Evolutionary conservation across 208 protist species (phyloP).

Genomic region (Leishmania amazonensis): DNA sequence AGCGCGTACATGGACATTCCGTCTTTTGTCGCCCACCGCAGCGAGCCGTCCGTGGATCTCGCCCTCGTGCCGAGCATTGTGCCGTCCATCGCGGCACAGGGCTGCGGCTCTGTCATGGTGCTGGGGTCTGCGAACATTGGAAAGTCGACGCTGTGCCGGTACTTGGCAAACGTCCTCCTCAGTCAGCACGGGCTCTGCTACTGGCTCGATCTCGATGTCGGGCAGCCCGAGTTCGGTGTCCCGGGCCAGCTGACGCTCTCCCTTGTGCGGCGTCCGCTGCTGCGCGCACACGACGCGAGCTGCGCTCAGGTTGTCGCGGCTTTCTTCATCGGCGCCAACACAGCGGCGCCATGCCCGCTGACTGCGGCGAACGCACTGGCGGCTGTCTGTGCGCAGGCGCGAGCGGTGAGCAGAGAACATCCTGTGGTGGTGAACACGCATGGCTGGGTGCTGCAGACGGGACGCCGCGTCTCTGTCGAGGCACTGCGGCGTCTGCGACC

Average conservation of each 20-base stretch:
- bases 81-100: conserved; percentile 36
- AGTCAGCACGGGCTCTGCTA: conserved; percentile 76
- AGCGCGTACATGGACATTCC: conserved; percentile 71
- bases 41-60: conserved; percentile 37
- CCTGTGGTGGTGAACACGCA: conserved; percentile 92
- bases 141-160: conserved; percentile 87
- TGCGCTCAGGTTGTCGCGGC: conserved; percentile 42
- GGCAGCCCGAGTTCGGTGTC: conserved; percentile 87
- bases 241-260: conserved; percentile 73
- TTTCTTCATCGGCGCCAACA: conserved; percentile 60
- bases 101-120: conserved; percentile 61
- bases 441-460: conserved; percentile 88
- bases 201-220: conserved; percentile 88
- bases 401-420: conserved; percentile 31
- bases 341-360: conserved; percentile 46
- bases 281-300: conserved; percentile 43
- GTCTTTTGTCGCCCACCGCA: conserved; percentile 57
- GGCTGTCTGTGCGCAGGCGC: conserved; percentile 42
- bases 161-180: conserved; percentile 73
- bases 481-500: conserved; percentile 72
- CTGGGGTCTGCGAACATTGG: conserved; percentile 78
- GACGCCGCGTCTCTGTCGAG: conserved; percentile 77
- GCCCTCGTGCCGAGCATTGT: conserved; percentile 63
- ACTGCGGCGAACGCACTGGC: conserved; percentile 52
- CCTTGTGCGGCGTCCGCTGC: conserved; percentile 55